Percentiles rank a stretch among this genome's conserved stretches.
These are phyloP conservation scores for Gonium pectorale DNA, from an alignment of 139 green algal species.

Conservation along the genomic window DNA sequence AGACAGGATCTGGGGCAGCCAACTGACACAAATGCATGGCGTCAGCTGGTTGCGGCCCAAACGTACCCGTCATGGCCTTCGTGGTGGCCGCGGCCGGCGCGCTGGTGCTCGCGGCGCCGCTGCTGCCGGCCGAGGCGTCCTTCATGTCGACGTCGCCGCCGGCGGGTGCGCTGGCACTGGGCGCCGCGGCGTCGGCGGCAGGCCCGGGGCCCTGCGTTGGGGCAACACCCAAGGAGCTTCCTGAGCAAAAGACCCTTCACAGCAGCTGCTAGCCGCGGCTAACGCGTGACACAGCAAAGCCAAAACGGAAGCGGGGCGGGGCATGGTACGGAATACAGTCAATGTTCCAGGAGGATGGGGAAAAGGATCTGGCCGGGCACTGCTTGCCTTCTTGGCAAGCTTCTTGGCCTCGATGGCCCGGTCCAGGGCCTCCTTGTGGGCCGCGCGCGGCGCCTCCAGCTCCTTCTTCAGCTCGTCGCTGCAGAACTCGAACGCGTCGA, in stretches of 20 bases:
- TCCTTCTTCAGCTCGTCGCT: slow-evolving; percentile 81
- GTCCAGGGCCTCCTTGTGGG: slow-evolving; percentile 62
- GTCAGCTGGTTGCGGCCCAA: too few species aligned
- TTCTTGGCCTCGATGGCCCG: slow-evolving; percentile 47
- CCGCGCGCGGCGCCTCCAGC: slow-evolving; percentile 82
- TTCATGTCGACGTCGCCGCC: slow-evolving; percentile 72
- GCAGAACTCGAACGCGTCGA: slow-evolving; percentile 98
- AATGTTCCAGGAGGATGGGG: too few species aligned
- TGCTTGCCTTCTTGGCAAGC: slow-evolving; percentile 45
- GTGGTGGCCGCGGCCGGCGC: not conserved
- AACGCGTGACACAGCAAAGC: not conserved
- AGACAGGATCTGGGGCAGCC: too few species aligned
- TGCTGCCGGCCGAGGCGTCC: slow-evolving; percentile 58
- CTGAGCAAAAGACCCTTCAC: too few species aligned
- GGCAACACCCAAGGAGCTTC: not conserved
- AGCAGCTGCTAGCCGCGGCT: too few species aligned
- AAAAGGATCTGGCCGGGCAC: too few species aligned
- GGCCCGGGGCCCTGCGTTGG: slow-evolving; percentile 8
- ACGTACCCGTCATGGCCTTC: slow-evolving; percentile 51
- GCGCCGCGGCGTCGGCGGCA: not conserved
- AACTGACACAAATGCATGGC: too few species aligned
- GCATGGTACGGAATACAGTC: too few species aligned
- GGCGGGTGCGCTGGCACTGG: not conserved
- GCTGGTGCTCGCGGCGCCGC: not conserved
- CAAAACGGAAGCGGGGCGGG: too few species aligned